Evolutionary conservation across 2,329 filamentous ascomycete genomes (phyloP), one percentile per base, ranked within the genome.

Genomic region (Alternaria gansuensis): DNA sequence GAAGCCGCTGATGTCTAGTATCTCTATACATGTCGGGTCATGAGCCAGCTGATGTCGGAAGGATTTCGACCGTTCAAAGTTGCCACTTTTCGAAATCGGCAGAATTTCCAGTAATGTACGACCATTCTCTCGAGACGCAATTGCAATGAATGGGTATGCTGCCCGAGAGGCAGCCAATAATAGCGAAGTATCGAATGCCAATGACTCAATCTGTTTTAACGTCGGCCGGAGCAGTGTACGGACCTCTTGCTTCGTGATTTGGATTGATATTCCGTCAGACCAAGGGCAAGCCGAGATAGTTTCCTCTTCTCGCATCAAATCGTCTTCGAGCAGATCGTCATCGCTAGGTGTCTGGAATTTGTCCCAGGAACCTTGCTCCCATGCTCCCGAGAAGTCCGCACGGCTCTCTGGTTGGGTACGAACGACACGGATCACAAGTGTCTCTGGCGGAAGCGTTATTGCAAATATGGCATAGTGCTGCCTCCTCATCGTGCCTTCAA

Each of bases 381-480:
- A 68, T 26, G 69, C 60, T 17, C 66, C 67, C n/a, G 62, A 62
- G 17, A 62, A 65, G 1, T 66, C 48, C 8, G 55, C 63, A n/a
- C 54, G 57, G 31, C 54, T 62, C 51, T 72, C 65, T 8, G 57
- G 55, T 46, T 69, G 65, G 5, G 62, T 68, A 9, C 68, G 68
- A 31, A 68, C 59, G 10, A 77, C 51, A 14, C 69, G 72, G 14
- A 77, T 51, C 13, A 76, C 56, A 17, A 72, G 51, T 6, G 66
- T 78, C 36, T 75, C 71, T 0, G 61, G 65, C 13, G 75, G 75
- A 21, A 75, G 66, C 5, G 78, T 77, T 11, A 81, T 60, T 2
- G 80, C 54, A 17, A 82, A 65, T 11, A 76, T 65, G 3, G 77
- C 70, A 13, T 74, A 73, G 14, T 77, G 73, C 23, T 72, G 64